phyloP scores from a whole-genome alignment of 2,329 filamentous ascomycete genomes.

The Hyphodiscus sp. region DNA sequence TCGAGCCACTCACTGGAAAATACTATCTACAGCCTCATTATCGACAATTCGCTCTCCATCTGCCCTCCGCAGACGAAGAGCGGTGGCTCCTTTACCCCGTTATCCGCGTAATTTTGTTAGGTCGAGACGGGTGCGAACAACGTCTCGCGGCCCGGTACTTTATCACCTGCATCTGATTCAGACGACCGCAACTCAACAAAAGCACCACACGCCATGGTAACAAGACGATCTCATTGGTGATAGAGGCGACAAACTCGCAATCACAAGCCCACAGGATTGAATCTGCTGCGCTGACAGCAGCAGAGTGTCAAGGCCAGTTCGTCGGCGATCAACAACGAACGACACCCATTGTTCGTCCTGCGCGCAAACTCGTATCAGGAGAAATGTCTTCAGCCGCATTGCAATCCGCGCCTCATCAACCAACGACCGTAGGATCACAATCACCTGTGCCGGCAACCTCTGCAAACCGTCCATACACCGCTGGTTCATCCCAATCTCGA shows the following conservation, averaged over 20 bases:
- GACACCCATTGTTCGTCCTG: slow-evolving; percentile 7
- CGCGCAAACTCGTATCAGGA: slow-evolving; percentile 20
- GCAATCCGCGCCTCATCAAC: slow-evolving; percentile 52
- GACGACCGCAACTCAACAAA: background rate
- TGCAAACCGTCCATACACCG: slow-evolving; percentile 45
- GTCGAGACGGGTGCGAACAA: background rate
- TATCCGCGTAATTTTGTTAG: background rate
- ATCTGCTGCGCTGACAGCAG: slow-evolving; percentile 4
- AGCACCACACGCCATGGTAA: slow-evolving; percentile 39
- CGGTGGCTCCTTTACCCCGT: background rate
- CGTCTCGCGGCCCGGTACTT: slow-evolving; percentile 8
- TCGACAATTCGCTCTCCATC: background rate
- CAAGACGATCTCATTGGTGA: slow-evolving; percentile 35
- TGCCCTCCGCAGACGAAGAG: background rate
- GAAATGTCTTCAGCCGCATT: slow-evolving; percentile 60
- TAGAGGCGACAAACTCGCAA: slow-evolving; percentile 27
- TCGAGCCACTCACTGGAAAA: background rate
- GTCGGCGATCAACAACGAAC: slow-evolving; percentile 3
- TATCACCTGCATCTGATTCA: slow-evolving; percentile 6
- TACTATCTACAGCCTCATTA: background rate
- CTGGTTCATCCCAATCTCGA: slow-evolving; percentile 46
- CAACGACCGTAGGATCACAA: slow-evolving; percentile 39
- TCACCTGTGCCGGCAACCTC: slow-evolving; percentile 41
- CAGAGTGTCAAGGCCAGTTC: slow-evolving; percentile 4
- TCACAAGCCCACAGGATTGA: slow-evolving; percentile 13